Base-by-base conservation (phyloP, 768 basidiomycete genomes). In the Coprinopsis marcescibilis region DNA sequence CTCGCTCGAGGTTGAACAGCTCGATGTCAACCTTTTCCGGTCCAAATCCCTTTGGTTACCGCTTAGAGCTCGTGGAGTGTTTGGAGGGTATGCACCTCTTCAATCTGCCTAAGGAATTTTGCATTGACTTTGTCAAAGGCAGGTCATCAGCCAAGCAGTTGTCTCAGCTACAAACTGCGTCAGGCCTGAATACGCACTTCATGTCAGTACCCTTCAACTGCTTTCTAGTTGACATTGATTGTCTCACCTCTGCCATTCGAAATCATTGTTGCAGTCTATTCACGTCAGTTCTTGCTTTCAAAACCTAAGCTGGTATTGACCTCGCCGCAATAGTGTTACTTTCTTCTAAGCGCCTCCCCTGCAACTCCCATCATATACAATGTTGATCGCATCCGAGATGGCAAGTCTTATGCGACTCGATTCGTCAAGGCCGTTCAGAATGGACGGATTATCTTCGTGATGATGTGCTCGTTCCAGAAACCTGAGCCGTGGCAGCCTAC, bases 81-180 rank as follows among this genome's bases (percentile, higher is more conserved):
- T 88, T 56, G 89, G 90, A 50, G 89, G 89, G 68, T 75, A 53
- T 52, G 29, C 35, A 32, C 15, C 10, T 43, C 20, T 8, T 24
- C n/a, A 23, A 11, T n/a, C 17, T 43, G 8, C 43, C 2, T 38
- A 12, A 11, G 26, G 15, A 14, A n/a, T 38, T 7, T 6, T 10
- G 15, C 6, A 13, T 26, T 24, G 44, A 12, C 12, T 35, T 5
- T 2, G 14, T 46, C 2, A 52, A 32, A 69, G 76, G 3, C 88
- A 91, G 63, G 89, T 92, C 48, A 89, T 93, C 53, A 89, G 85
- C 29, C 89, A 92, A 58, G 90, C 89, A 3, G 66, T 92, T 23
- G 83, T 89, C 11, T 77, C 86, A 2, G 89, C 89, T 1, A 89
- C 86, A 12, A 83, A 81, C 50, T 80, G 81, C 43, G 85, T 92